Percentiles rank a stretch among this genome's conserved stretches.
Evolutionary conservation across 2,329 filamentous ascomycete species (phyloP).

Genomic region (Paecilomyces fulvus): DNA sequence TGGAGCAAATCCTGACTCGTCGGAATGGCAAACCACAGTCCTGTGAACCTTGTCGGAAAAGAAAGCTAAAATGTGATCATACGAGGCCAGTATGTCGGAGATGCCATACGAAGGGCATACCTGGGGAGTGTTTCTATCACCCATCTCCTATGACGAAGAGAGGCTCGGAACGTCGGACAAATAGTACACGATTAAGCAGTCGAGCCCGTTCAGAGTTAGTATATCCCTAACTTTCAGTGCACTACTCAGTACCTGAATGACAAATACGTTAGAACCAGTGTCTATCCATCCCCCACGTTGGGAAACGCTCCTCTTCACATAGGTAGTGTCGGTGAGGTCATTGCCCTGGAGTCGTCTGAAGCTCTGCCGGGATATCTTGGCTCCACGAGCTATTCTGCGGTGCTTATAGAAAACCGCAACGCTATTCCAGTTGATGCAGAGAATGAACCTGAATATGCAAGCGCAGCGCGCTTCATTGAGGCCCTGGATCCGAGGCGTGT

Average conservation of each 20-base stretch:
- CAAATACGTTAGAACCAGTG: not conserved
- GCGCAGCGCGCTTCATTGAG: conserved; percentile 8
- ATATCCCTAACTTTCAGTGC: not conserved
- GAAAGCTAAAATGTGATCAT: conserved; percentile 30
- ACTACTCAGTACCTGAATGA: not conserved
- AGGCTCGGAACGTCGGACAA: not conserved
- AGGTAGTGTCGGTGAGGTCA: not conserved
- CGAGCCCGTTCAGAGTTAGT: not conserved
- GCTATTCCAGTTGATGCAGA: conserved; percentile 26
- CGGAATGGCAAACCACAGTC: conserved; percentile 29
- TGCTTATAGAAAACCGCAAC: conserved; percentile 24
- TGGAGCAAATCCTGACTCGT: conserved; percentile 15
- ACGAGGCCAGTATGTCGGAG: conserved; percentile 24
- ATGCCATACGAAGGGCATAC: conserved; percentile 22
- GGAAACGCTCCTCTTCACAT: not conserved
- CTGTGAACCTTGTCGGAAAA: conserved; percentile 31
- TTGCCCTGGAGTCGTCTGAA: conserved; percentile 14
- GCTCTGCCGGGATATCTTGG: conserved; percentile 25
- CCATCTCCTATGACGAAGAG: conserved; percentile 31
- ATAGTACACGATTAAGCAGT: not conserved
- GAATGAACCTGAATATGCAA: conserved; percentile 5
- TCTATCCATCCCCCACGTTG: not conserved
- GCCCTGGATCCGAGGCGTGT: conserved; percentile 19
- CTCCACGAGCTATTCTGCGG: conserved; percentile 26
- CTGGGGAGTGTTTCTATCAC: conserved; percentile 27